Percentiles rank a stretch among this genome's conserved stretches.
Evolutionary conservation across 2,329 filamentous ascomycete genomes (phyloP).

Genomic region (Pleoardoris graminearum): DNA sequence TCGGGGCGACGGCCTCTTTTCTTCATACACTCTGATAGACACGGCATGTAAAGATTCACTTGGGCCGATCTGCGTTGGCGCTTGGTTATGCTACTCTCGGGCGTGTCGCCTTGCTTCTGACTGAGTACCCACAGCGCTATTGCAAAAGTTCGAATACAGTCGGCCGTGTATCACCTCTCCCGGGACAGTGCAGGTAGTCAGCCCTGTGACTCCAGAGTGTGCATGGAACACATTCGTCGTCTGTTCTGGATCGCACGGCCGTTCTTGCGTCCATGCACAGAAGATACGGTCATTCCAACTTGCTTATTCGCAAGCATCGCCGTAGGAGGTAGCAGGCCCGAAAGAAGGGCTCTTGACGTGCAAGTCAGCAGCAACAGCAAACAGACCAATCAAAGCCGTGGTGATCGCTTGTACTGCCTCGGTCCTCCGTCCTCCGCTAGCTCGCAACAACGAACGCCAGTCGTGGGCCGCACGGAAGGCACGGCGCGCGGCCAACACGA

Average conservation of each 20-base stretch:
- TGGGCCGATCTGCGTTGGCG: conserved; percentile 5
- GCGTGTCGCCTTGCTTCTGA: not conserved
- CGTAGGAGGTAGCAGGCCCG: too few species aligned
- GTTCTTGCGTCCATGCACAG: too few species aligned
- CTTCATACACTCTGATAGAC: conserved; percentile 28
- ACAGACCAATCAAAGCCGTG: conserved; percentile 1
- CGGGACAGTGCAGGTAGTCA: too few species aligned
- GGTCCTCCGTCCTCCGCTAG: not conserved
- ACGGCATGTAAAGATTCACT: conserved; percentile 32
- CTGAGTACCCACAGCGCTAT: not conserved
- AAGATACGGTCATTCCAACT: too few species aligned
- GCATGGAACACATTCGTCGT: too few species aligned
- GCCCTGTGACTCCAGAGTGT: too few species aligned
- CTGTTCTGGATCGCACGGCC: too few species aligned
- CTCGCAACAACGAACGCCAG: not conserved
- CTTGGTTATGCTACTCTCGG: not conserved
- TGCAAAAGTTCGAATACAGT: too few species aligned
- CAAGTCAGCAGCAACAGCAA: too few species aligned
- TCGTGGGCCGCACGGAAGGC: not conserved
- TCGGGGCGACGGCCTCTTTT: conserved; percentile 1
- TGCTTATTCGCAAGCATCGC: too few species aligned
- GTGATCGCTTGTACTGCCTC: not conserved
- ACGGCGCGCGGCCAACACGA: not conserved
- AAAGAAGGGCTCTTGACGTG: too few species aligned
- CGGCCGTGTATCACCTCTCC: too few species aligned